Evolutionary conservation across 176 grass and related monocot genomes (phyloP), one percentile per base, ranked within the genome.

Genomic region (Carex littledalei): DNA sequence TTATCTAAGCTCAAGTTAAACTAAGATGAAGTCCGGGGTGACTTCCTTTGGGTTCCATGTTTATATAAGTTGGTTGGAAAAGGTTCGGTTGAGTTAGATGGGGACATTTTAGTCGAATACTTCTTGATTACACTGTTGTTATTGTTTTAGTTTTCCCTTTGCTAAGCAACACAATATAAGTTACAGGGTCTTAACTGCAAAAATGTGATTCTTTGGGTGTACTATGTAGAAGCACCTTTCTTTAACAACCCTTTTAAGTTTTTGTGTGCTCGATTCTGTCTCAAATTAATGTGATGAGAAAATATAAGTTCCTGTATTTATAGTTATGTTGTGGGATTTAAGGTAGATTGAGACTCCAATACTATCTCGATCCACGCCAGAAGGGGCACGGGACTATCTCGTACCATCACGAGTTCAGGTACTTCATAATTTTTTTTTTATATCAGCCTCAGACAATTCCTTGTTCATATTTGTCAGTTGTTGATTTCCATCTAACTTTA

Each of bases 341-440:
- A 98, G 92, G 92, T 95, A 99, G 96, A 95, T 99, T 94, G 96
- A 99, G 96, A 99, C 96, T 93, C 96, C 96, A 91, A 92, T 95
- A 89, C 89, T 99, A 84, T 99, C 96, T 79, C 92, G 89, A 75
- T 99, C 96, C 45, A 99, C 96, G 83, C 96, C 96, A 70, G 96
- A 95, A 92, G 96, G 96, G 81, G 93, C 96, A 50, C 88, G 96
- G 3, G 93, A 99, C 58, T 99, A 99, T 95, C 96, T 99, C 84
- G 96, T 95, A 81, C 96, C 96, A 84, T 95, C 96, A n/a, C 87
- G 93, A 92, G 93, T 99, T 92, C 96, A 99, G 96, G 96, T 99
- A 92, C 21, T 60, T 65, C 35, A 39, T 39, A 80, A 16, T 60
- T 54, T 13, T 53, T 4, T 70, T 80, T 84, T 81, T 34, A 54